These are phyloP conservation scores for Chlamydomonas schloesseri DNA, from an alignment of 139 green algal genomes.

Conservation along the genomic window DNA sequence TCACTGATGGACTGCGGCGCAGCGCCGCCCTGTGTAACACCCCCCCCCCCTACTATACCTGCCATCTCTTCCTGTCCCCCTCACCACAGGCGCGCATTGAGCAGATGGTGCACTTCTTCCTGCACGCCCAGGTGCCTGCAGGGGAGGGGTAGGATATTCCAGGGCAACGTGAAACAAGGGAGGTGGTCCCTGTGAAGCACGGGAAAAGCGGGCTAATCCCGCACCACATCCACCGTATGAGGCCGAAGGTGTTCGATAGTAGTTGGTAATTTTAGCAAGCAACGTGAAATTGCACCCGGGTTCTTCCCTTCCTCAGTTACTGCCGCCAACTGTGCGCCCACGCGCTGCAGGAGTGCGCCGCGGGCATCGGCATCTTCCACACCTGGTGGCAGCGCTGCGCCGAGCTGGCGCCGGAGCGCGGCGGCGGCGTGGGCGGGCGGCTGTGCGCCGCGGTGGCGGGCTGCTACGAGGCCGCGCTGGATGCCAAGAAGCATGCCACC, in stretches of 20 bases:
- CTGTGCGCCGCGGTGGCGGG: background rate
- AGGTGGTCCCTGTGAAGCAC: too few species aligned
- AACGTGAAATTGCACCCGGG: too few species aligned
- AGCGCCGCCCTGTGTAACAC: too few species aligned
- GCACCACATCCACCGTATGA: too few species aligned
- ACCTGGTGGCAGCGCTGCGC: background rate
- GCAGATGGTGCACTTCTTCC: constrained; percentile 28
- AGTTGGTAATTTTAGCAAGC: too few species aligned
- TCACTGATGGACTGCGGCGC: too few species aligned
- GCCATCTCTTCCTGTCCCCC: background rate
- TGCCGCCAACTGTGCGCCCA: background rate
- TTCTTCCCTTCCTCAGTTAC: background rate
- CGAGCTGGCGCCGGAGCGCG: background rate
- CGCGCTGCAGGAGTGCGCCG: background rate
- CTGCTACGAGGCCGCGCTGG: background rate
- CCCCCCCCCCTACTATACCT: background rate
- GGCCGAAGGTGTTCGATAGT: too few species aligned
- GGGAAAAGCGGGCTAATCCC: too few species aligned
- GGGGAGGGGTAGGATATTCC: too few species aligned
- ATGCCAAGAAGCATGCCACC: background rate
- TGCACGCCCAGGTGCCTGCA: background rate
- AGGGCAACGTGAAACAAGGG: too few species aligned
- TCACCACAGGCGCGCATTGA: background rate
- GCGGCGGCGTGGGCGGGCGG: constrained; percentile 2
- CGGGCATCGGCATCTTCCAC: background rate